A percentile compares a stretch with the other conserved stretches of the same genome.
Conservation (phyloP, 2,329 filamentous ascomycete species). For the Pseudogymnoascus pannorum region DNA sequence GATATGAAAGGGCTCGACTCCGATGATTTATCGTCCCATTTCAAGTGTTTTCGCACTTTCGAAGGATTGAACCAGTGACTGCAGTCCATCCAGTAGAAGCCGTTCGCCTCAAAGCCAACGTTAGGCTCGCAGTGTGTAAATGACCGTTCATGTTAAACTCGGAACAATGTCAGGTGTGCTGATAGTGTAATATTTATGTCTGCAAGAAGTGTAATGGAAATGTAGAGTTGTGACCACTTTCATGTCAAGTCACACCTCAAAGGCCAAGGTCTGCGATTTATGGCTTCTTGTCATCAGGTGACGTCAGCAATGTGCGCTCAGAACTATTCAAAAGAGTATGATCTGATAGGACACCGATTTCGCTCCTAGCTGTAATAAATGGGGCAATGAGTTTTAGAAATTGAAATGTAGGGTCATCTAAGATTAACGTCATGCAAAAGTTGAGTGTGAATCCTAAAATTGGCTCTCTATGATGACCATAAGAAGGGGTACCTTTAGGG, state of each 20-base stretch:
- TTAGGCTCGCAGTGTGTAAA: background rate
- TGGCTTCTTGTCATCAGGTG: slow-evolving; percentile 8
- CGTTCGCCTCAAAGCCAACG: background rate
- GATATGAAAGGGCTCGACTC: slow-evolving; percentile 8
- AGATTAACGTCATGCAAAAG: background rate
- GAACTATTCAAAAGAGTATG: slow-evolving; percentile 3
- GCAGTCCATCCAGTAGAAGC: slow-evolving; percentile 1
- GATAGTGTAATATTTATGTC: background rate
- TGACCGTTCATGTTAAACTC: background rate
- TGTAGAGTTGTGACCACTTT: background rate
- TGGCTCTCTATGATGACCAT: background rate
- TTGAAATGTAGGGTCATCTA: too few relatives aligned
- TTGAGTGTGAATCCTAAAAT: background rate
- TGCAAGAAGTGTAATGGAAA: background rate
- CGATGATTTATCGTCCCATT: slow-evolving; percentile 1
- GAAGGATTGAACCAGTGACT: slow-evolving; percentile 8
- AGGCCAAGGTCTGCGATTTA: slow-evolving; percentile 3
- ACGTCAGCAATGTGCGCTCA: slow-evolving; percentile 1
- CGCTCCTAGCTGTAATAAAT: background rate
- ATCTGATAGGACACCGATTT: slow-evolving; percentile 1
- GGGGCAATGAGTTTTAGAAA: too few relatives aligned
- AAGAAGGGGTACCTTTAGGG: too few relatives aligned
- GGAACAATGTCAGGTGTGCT: background rate
- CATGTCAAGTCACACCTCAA: slow-evolving; percentile 3
- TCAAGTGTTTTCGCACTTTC: slow-evolving; percentile 5